Evolutionary conservation across 2,329 filamentous ascomycete species (phyloP).

Genomic region (Dothidotthia symphoricarpi): DNA sequence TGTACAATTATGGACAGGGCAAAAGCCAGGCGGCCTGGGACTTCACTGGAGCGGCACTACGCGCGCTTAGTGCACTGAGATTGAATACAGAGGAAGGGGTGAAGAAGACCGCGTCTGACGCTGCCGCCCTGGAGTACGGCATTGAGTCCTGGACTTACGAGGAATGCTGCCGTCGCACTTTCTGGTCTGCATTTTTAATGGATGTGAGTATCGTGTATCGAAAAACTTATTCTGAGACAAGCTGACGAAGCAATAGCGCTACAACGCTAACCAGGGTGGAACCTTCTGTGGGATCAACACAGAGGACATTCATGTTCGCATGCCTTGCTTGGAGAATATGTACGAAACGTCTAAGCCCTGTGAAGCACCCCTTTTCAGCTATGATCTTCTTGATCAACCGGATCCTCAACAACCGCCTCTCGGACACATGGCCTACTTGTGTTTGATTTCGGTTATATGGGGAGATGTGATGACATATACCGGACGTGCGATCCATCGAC

Average conservation of each 20-base stretch:
- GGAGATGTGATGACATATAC: conserved; percentile 62
- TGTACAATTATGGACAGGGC: conserved; percentile 64
- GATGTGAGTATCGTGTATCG: conserved; percentile 52
- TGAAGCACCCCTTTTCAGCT: conserved; percentile 61
- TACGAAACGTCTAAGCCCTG: conserved; percentile 62
- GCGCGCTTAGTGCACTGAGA: conserved; percentile 58
- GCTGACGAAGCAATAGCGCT: conserved; percentile 47
- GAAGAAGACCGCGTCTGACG: conserved; percentile 45
- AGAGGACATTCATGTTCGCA: conserved; percentile 64
- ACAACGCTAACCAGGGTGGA: conserved; percentile 58
- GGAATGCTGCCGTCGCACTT: conserved; percentile 68
- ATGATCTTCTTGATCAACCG: conserved; percentile 46
- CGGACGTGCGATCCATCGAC: conserved; percentile 52
- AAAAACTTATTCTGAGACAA: conserved; percentile 21
- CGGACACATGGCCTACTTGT: conserved; percentile 58
- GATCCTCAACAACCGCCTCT: conserved; percentile 37
- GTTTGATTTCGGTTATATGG: conserved; percentile 65
- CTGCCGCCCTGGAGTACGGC: conserved; percentile 54
- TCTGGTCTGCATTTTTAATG: conserved; percentile 70
- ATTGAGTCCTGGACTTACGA: conserved; percentile 58
- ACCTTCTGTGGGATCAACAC: conserved; percentile 56
- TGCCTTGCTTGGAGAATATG: conserved; percentile 60
- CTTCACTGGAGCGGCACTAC: conserved; percentile 61
- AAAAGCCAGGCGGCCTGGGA: conserved; percentile 63
- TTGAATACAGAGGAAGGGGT: conserved; percentile 62